Conservation (phyloP, 75 land plant species). For the Pseudotsuga menziesii region DNA sequence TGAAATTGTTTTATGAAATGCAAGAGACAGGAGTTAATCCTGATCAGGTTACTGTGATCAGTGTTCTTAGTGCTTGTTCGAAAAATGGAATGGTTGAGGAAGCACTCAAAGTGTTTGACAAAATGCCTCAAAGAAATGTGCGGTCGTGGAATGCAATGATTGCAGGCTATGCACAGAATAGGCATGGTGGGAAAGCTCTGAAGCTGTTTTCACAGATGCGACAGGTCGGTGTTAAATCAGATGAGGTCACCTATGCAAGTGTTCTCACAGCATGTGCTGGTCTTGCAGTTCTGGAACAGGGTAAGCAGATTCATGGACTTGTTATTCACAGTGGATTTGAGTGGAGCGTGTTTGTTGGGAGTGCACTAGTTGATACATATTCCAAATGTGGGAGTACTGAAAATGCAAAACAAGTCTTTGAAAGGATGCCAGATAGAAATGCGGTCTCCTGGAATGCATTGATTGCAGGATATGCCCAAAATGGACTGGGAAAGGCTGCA, state of each 20-base stretch:
- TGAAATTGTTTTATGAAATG: conserved; percentile 1
- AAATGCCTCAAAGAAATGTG: conserved; percentile 37
- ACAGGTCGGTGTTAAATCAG: conserved; percentile 29
- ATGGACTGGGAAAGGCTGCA: conserved; percentile 30
- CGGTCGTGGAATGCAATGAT: conserved; percentile 58
- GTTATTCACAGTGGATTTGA: conserved; percentile 46
- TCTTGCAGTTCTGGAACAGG: conserved; percentile 14
- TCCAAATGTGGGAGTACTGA: conserved; percentile 26
- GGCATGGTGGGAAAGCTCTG: conserved; percentile 30
- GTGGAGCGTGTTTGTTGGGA: conserved; percentile 31
- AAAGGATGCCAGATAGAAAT: conserved; percentile 27
- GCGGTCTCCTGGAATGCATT: conserved; percentile 47
- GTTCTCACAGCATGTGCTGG: conserved; percentile 45
- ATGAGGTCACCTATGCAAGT: conserved; percentile 44
- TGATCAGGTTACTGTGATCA: conserved; percentile 4
- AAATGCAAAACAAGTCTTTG: conserved; percentile 31
- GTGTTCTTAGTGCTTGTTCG: not conserved
- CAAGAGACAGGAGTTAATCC: not conserved
- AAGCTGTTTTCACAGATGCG: conserved; percentile 32
- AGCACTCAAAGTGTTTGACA: conserved; percentile 32
- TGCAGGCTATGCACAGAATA: conserved; percentile 20
- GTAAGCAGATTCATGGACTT: conserved; percentile 34
- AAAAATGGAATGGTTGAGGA: conserved; percentile 10
- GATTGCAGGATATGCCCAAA: conserved; percentile 46
- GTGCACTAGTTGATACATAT: conserved; percentile 48